Evolutionary conservation across 169 alveolate species (phyloP), one percentile per base, ranked within the genome.

Genomic region (Plasmodium malariae): DNA sequence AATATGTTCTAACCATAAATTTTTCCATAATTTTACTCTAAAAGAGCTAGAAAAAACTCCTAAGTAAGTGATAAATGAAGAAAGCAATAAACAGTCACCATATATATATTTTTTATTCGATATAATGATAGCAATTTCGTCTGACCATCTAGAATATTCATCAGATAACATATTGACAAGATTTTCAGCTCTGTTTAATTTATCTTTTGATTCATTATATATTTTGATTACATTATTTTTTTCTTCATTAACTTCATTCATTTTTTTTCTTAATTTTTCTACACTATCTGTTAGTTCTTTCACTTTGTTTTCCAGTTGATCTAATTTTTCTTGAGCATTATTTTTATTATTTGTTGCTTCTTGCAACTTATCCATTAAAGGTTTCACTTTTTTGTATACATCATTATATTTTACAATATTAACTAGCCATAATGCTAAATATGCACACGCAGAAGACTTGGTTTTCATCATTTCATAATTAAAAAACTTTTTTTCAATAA

Each of bases 101-200:
- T 97, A 95, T 80, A 97, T 95, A 30, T 96, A 96, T 62, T 95
- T 92, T 57, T 95, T 96, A 65, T 96, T 96, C 28, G 96, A 93
- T 87, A 96, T 96, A 76, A 95, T 95, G 12, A 95, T 95, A 72
- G 93, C 95, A 21, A 97, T 98, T 49, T 97, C 97, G 67, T 95
- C 96, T 24, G 97, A 96, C 99, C 99, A 98, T 62, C 99, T 96
- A 70, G 95, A 93, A 94, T 97, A 97, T 92, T 97, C 99, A 87
- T 97, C 98, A 14, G 99, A 98, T 78, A 98, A 93, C 86, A 98
- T 98, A 32, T 97, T 97, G 21, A 97, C 98, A 59, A 98, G 92
- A 83, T 97, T 96, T 91, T 98, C 98, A 3, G 99, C 99, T 54
- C 97, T 95, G 34, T 94, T 95, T 49, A 98, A 95, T 91, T 97